A percentile compares a stretch with the other conserved stretches of the same genome.
Conservation (phyloP, 805 yeast genomes). For the Hyphopichia homilentoma region DNA sequence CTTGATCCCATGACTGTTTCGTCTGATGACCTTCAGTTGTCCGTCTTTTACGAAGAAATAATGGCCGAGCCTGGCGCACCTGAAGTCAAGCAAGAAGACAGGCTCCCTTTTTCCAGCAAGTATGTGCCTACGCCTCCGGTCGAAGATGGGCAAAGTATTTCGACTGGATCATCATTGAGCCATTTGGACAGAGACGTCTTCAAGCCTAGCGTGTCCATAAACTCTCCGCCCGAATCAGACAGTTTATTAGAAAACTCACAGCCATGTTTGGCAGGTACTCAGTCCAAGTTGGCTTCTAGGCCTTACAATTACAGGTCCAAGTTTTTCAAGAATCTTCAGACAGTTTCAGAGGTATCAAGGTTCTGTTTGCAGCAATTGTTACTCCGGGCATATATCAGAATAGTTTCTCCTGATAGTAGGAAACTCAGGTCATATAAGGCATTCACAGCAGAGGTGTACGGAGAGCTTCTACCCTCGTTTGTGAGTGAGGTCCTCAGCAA, state of each 20-base stretch:
- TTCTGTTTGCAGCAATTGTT: slow-evolving; percentile 62
- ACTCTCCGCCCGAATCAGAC: too few species aligned
- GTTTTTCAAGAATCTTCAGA: slow-evolving; percentile 18
- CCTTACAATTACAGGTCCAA: slow-evolving; percentile 17
- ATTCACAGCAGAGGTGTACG: slow-evolving; percentile 87
- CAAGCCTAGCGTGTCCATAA: too few species aligned
- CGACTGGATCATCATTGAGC: too few species aligned
- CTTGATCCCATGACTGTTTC: neutral
- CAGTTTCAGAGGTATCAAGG: slow-evolving; percentile 23
- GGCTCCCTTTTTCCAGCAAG: too few species aligned
- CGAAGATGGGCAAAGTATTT: too few species aligned
- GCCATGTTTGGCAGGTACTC: too few species aligned
- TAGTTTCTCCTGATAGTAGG: slow-evolving; percentile 70
- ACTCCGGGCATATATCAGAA: slow-evolving; percentile 68
- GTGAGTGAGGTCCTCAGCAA: slow-evolving; percentile 58
- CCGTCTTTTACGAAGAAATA: neutral
- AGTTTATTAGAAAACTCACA: too few species aligned
- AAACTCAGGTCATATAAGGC: slow-evolving; percentile 72
- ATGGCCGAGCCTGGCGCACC: too few species aligned
- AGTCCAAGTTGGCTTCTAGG: too few species aligned
- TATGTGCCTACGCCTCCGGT: too few species aligned
- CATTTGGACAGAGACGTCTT: too few species aligned
- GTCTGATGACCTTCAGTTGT: neutral
- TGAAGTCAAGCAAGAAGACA: too few species aligned
- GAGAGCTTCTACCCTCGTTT: slow-evolving; percentile 81